A percentile compares a stretch with the other conserved stretches of the same genome.
These are phyloP conservation scores for Ogataea trehaloabstinens DNA, from an alignment of 805 yeast genomes.

Conservation along the genomic window DNA sequence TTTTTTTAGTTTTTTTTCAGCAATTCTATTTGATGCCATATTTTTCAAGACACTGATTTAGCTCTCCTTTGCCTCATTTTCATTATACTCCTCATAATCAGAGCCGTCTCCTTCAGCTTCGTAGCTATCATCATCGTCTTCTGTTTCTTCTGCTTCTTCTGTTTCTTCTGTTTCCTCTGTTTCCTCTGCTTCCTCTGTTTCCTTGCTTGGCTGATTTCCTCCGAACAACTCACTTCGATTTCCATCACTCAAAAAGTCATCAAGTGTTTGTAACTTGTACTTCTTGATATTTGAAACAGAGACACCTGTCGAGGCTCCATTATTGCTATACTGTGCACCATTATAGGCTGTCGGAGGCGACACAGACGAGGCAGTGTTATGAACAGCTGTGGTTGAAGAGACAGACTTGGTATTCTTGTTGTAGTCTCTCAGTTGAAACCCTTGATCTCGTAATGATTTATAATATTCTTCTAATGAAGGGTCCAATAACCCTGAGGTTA, in stretches of 20 bases:
- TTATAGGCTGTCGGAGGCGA: background rate
- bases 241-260: constrained; percentile 62
- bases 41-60: too few relatives aligned
- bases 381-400: constrained; percentile 11
- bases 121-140: constrained; percentile 32
- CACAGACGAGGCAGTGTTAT: background rate
- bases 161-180: constrained; percentile 29
- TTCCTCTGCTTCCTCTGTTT: constrained; percentile 14
- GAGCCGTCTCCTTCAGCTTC: constrained; percentile 33
- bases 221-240: constrained; percentile 42
- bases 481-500: constrained; percentile 18
- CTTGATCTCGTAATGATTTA: constrained; percentile 29
- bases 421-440: constrained; percentile 40
- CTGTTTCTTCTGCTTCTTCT: constrained; percentile 30
- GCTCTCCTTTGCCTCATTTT: constrained; percentile 15
- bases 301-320: background rate
- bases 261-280: constrained; percentile 72
- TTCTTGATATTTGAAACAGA: constrained; percentile 27
- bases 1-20: too few relatives aligned
- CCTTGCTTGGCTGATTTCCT: constrained; percentile 18
- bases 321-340: background rate
- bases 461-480: constrained; percentile 26
- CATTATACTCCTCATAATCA: constrained; percentile 13
- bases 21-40: too few relatives aligned
- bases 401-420: constrained; percentile 28